phyloP scores from a whole-genome alignment of 352 stramenopile species.

The Globisporangium middletonii region DNA sequence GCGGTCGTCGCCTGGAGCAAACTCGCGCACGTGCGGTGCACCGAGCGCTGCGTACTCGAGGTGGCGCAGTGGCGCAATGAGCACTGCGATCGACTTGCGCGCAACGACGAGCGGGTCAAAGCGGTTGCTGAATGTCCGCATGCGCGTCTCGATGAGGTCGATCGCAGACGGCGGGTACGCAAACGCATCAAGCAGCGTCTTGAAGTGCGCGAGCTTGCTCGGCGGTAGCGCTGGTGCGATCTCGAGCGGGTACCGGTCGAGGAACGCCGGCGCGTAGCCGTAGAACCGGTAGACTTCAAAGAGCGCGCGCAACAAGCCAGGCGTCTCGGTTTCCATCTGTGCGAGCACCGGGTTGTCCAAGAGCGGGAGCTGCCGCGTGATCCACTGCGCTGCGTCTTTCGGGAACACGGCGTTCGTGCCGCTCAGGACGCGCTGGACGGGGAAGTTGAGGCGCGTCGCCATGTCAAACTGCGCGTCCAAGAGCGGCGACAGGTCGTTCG shows the following conservation, averaged over 20 bases:
- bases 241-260: constrained; percentile 38
- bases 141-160: constrained; percentile 52
- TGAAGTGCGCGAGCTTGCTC: constrained; percentile 51
- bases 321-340: constrained; percentile 33
- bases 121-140: constrained; percentile 36
- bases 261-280: constrained; percentile 36
- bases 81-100: constrained; percentile 27
- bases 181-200: constrained; percentile 48
- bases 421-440: constrained; percentile 31
- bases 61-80: constrained; percentile 33
- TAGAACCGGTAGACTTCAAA: constrained; percentile 82
- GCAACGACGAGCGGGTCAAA: constrained; percentile 45
- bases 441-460: constrained; percentile 43
- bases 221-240: constrained; percentile 22
- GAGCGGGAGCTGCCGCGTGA: constrained; percentile 40
- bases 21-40: constrained; percentile 34
- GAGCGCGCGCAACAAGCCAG: constrained; percentile 43
- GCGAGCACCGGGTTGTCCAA: constrained; percentile 52
- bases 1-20: constrained; percentile 15
- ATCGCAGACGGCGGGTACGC: constrained; percentile 54
- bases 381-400: constrained; percentile 48
- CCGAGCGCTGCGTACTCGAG: constrained; percentile 52
- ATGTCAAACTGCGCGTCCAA: constrained; percentile 64
- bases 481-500: constrained; percentile 82
- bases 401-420: constrained; percentile 30